Evolutionary conservation across 805 yeast species (phyloP), one percentile per base, ranked within the genome.

Genomic region (Saccharomycopsis fibuligera): DNA sequence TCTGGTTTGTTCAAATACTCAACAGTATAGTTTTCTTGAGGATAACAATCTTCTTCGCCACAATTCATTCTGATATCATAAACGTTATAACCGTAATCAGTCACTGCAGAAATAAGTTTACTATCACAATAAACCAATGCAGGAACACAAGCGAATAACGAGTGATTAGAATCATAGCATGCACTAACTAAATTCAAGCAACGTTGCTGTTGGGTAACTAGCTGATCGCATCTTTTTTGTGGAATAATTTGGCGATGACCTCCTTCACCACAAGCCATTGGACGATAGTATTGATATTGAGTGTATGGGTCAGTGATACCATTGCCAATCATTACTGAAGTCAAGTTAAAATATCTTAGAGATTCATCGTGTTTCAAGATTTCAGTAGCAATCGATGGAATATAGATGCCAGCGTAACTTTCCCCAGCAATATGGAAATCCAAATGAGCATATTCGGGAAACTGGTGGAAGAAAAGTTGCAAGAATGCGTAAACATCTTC

Each of bases 221-320:
- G 84, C 41, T 70, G 67, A 29, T 75, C 74, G 68, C 96, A 87
- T 54, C 78, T 79, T 47, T 76, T 79, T n/a, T 79, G 81, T 16
- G 76, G 69, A 55, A 88, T 70, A 2, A 88, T 88, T 16, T 90
- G 70, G 17, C 82, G 82, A 59, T 80, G 80, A 9, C 53, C 54
- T 56, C 96, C 95, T 56, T 75, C 63, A 47, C 96, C 93, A 67
- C 98, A 91, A 3, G 95, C 95, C 97, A 91, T 90, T 55, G 95
- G 95, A 64, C 83, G 79, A 62, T 87, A 89, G 65, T 81, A 80
- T 50, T 76, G 75, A 60, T 83, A 81, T 71, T 89, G 96, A 40
- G 76, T 74, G 51, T 83, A 69, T 2, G 95, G 84, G 64, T 88
- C 95, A 31, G 96, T 87, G 57, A 90, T 77, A 46, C 98, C 97